Base-by-base conservation (phyloP, 1,139 yeast genomes). In the Geotrichum australiense region DNA sequence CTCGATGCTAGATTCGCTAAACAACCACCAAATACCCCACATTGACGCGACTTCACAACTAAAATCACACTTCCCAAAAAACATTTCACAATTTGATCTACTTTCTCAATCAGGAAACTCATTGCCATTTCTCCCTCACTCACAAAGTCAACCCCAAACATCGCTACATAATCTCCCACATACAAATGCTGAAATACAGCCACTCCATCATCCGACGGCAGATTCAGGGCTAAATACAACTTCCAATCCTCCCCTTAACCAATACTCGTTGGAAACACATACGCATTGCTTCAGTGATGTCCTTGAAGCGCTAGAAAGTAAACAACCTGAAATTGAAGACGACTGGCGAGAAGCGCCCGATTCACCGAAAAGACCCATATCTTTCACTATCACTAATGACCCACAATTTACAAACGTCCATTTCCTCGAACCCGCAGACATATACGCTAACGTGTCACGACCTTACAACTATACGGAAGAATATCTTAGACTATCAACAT, bases 401-500 rank as follows among this genome's bases (percentile, higher is more conserved):
- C 22, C 19, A 4, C 41, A 38, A 12, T 29, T 22, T 5, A 5
- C 19, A 5, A 12, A 25, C 11, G 7, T n/a, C 3, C 38, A 35
- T 3, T 19, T 25, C 39, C 14, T 10, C 37, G 45, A 49, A 84
- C 87, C 94, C 0, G 81, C 78, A 51, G 93, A 84, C 49, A 83
- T 89, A 14, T 89, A 89, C 61, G 78, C 80, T 15, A 71, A 75
- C 41, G 85, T 89, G 7, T 69, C 65, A 15, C 71, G 69, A 40
- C 96, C 97, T 0, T 89, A 83, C 56, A 74, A 87, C 2, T 91
- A 91, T 56, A 89, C 96, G 0, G 83, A 89, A 1, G 96, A 96
- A 2, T 91, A 83, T 59, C 96, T 86, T 61, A 76, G 80, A 35
- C 69, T 91, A 43, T 78, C 85, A 54, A 74, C 78, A 14, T 89